Base-by-base conservation (phyloP, 148 eudicot species). In the Bassia scoparia region DNA sequence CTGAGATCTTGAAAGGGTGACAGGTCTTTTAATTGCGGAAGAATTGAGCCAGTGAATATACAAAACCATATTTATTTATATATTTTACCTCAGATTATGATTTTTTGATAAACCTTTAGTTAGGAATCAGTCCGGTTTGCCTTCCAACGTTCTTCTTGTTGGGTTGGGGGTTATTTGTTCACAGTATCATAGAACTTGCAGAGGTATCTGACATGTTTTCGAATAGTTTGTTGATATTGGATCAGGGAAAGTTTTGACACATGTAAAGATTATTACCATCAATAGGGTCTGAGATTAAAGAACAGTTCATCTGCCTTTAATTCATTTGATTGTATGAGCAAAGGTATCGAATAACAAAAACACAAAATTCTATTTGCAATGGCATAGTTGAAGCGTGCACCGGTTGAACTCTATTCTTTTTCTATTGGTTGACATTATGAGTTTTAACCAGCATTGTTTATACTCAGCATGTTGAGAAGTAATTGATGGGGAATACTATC, bases 41-140 rank as follows among this genome's bases (percentile, higher is more conserved):
- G 53, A 34, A 63, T 26, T 66, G 9, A 66, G 26, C 53, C n/a
- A 63, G 46, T 63, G 46, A 63, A 63, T 63, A 64, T 26, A 64
- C 30, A 11, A 53, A 62, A 21, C 37, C 15, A n/a, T 35, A 5
- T 4, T 5, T 0, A 20, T 63, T 21, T n/a, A n/a, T 41, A n/a
- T 41, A 3, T 38, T 26, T 7, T 5, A n/a, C 69, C 33, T 9
- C 11, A n/a, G 26, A 26, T 43, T 15, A 44, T 21, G 33, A 24
- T 21, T 44, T 23, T 43, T 33, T 38, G 23, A 16, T 38, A 0
- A 23, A 26, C 68, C 34, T 53, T 23, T 66, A n/a, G 50, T 26
- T 63, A 37, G 37, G 46, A n/a, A 61, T 34, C 14, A 16, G 23
- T 20, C n/a, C n/a, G 67, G 27, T n/a, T 35, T 63, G 26, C 3